Evolutionary conservation across 495 filamentous ascomycete species (phyloP), one percentile per base, ranked within the genome.

Genomic region (Neurospora sp.): DNA sequence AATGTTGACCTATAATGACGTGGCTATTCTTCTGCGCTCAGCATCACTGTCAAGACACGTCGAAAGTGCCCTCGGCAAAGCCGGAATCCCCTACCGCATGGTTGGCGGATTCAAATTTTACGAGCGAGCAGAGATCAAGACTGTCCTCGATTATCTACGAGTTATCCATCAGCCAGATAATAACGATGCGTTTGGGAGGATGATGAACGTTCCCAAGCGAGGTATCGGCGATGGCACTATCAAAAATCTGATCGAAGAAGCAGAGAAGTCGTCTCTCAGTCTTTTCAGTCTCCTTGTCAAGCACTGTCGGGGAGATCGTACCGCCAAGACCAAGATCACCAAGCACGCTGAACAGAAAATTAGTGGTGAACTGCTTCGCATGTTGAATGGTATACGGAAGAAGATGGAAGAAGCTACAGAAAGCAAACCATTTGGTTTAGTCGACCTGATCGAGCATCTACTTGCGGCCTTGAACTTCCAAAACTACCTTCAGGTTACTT

Each of bases 31-130:
- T 14, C 87, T 99, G 54, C 89, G 96, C 5, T 94, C 94, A 6
- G 92, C 96, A 0, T 85, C 89, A 3, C 84, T 98, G 48, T 98
- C 96, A 0, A 87, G 94, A 37, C 89, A 92, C 40, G 91, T 98
- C 66, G 96, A 99, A 80, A 87, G 88, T 16, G 91, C 90, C 12
- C 87, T 98, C 74, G 94, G 93, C 5, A 94, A 92, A 78, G 89
- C 90, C 10, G 96, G 96, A 1, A 89, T 99, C 39, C 87, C 94
- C 0, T 99, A 99, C 81, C 89, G 89, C 39, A 98, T 98, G 96
- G 92, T 98, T 70, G 96, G 89, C 20, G 96, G 96, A 0, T 88
- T 89, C 40, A 90, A 91, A 72, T 99, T 99, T 82, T 99, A 95
- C 77, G 96, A 99, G 76, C 89, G 96, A 69, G 85, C 89, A 12